phyloP scores from a whole-genome alignment of 116 monocot species.

The Trichopus zeylanicus region DNA sequence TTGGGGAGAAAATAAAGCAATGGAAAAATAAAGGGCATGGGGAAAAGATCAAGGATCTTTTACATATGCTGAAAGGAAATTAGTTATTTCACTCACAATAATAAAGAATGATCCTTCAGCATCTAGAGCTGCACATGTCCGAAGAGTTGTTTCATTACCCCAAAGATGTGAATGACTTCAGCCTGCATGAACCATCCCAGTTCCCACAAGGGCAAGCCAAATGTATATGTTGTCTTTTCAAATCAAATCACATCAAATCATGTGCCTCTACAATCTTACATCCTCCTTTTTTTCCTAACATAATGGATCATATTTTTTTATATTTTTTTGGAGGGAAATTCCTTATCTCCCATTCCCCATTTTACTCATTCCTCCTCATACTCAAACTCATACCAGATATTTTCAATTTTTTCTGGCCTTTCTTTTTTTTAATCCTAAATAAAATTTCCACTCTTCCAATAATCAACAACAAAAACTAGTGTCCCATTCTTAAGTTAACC shows the following conservation, averaged over 20 bases:
- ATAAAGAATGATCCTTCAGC: constrained; percentile 9
- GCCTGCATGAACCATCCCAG: neutral
- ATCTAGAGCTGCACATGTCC: constrained; percentile 1
- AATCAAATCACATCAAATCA: too few relatives aligned
- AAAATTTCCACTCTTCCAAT: constrained; percentile 6
- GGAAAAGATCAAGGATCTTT: constrained; percentile 46
- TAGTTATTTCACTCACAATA: constrained; percentile 14
- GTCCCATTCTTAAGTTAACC: neutral
- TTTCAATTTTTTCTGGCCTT: constrained; percentile 8
- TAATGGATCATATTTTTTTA: constrained; percentile 1
- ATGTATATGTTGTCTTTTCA: neutral
- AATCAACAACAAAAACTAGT: neutral
- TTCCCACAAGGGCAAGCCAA: neutral
- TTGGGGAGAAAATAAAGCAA: too few relatives aligned
- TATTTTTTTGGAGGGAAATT: neutral
- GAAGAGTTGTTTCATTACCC: constrained; percentile 2
- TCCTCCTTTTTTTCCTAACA: neutral
- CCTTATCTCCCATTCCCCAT: too few relatives aligned
- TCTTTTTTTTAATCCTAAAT: constrained; percentile 15
- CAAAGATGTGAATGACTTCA: constrained; percentile 4
- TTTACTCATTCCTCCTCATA: too few relatives aligned
- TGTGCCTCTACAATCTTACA: neutral
- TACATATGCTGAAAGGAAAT: constrained; percentile 22
- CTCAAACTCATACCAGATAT: too few relatives aligned
- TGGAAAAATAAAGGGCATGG: too few relatives aligned